phyloP scores from a whole-genome alignment of 257 asterid genomes.

The Solanum appendiculatum region DNA sequence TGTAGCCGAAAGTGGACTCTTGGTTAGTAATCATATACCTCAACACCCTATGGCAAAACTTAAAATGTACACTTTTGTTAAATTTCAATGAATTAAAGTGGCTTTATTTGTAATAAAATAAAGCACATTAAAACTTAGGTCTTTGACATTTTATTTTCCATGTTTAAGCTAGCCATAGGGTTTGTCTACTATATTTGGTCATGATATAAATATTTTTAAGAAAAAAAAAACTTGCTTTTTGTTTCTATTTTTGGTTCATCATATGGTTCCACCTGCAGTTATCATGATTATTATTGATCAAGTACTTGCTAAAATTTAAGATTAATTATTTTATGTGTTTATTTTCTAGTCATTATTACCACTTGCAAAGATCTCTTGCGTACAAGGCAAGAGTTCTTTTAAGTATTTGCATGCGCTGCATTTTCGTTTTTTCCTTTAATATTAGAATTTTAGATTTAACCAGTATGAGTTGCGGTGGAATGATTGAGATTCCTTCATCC shows the following conservation, averaged over 20 bases:
- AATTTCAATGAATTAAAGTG: background rate
- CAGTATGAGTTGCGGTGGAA: accelerated
- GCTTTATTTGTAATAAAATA: background rate
- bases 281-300: background rate
- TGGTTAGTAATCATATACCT: background rate
- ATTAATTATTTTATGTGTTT: background rate
- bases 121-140: background rate
- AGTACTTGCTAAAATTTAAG: background rate
- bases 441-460: background rate
- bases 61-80: background rate
- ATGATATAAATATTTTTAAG: background rate
- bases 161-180: background rate
- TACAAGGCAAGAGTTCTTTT: background rate
- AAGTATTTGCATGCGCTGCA: background rate
- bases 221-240: background rate
- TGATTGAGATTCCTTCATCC: background rate
- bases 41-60: background rate
- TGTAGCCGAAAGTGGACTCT: background rate
- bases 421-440: background rate
- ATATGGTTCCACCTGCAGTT: background rate
- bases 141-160: background rate
- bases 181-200: background rate
- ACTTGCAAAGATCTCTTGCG: background rate
- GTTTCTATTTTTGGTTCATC: background rate
- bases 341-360: background rate